phyloP scores from a whole-genome alignment of 441 rosid genomes.

The Macaranga tanarius region DNA sequence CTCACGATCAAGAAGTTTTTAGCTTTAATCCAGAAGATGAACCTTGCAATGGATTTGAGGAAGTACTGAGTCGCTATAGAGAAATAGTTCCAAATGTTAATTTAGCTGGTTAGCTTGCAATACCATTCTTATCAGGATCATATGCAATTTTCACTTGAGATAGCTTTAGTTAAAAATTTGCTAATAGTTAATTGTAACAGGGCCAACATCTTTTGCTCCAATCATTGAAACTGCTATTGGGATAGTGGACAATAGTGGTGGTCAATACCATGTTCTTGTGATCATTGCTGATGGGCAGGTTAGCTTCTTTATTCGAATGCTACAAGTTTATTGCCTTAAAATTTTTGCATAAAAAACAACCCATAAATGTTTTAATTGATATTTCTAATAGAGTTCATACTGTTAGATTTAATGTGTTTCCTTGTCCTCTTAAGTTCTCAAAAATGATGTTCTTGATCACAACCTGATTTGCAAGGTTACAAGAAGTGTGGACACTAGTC shows the following conservation, averaged over 20 bases:
- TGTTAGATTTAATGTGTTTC: background rate
- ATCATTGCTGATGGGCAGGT: constrained; percentile 97
- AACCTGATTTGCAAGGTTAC: constrained; percentile 56
- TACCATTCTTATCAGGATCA: background rate
- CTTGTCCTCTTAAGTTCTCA: background rate
- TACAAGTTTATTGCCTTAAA: background rate
- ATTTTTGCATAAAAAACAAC: background rate
- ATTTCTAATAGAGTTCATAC: background rate
- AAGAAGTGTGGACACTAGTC: constrained; percentile 68
- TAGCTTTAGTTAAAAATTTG: constrained; percentile 2
- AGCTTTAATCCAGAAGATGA: constrained; percentile 58
- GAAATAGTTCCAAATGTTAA: constrained; percentile 65
- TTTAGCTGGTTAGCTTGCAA: constrained; percentile 56
- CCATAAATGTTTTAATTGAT: background rate
- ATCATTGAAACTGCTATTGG: constrained; percentile 73
- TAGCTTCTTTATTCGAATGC: constrained; percentile 7
- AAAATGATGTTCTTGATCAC: background rate
- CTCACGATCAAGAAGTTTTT: constrained; percentile 80
- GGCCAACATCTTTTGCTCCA: constrained; percentile 93
- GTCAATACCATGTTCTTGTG: constrained; percentile 85
- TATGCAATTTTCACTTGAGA: background rate
- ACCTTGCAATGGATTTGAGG: constrained; percentile 71
- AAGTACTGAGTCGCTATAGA: constrained; percentile 56
- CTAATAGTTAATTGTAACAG: constrained; percentile 32
- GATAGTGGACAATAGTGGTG: constrained; percentile 81